These are phyloP conservation scores for Crithidia bombi DNA, from an alignment of 208 protist species.

Conservation along the genomic window DNA sequence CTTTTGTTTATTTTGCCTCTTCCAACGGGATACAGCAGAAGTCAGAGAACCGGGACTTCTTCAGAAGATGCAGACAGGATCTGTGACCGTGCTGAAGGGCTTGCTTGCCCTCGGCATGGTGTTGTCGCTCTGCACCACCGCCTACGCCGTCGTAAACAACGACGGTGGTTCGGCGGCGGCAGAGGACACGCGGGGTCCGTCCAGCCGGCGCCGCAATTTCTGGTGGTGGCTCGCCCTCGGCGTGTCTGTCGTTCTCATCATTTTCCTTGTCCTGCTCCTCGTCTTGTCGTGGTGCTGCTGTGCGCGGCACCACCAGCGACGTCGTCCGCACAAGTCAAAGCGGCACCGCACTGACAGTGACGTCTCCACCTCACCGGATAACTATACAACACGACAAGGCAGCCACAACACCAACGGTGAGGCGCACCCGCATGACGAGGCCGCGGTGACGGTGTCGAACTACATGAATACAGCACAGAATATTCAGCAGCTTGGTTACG, in stretches of 20 bases:
- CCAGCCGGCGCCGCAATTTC: constrained; percentile 17
- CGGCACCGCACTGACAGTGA: neutral
- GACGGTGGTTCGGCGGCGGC: neutral
- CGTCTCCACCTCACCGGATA: constrained; percentile 12
- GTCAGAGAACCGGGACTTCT: no score
- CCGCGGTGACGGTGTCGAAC: constrained; percentile 3
- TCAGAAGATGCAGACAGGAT: neutral
- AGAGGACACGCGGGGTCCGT: neutral
- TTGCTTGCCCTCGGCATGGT: no score
- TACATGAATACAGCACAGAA: neutral
- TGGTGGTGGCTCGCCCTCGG: constrained; percentile 31
- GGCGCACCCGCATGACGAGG: neutral
- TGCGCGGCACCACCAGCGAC: neutral
- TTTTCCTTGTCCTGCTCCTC: constrained; percentile 19
- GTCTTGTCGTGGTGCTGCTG: constrained; percentile 20
- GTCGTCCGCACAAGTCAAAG: neutral
- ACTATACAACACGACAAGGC: neutral
- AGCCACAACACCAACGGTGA: constrained; percentile 11
- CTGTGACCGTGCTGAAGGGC: neutral
- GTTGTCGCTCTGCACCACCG: neutral
- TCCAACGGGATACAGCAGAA: no score
- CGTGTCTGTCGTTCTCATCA: constrained; percentile 14
- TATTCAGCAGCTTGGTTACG: neutral
- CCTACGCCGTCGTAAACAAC: neutral
- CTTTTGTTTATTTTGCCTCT: constrained; percentile 2